Evolutionary conservation across 208 protist species (phyloP), one percentile per base, ranked within the genome.

Genomic region (Wallacemonas sp.): DNA sequence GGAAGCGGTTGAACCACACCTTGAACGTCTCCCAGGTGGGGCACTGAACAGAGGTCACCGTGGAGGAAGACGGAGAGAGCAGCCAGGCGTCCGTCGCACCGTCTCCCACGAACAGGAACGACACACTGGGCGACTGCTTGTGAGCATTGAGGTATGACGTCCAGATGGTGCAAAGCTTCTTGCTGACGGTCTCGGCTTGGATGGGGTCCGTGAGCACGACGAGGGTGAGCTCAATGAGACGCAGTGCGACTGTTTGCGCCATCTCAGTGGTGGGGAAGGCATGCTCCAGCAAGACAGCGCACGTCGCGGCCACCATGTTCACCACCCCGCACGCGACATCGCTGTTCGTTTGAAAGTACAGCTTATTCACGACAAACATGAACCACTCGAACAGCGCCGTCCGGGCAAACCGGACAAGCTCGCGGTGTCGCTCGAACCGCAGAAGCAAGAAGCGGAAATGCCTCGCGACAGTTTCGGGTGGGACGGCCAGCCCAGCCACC

Each of bases 371-470:
- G n/a, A 92, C 32, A 64, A 76, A 82, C 62, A 83, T 72, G 12
- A 85, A 61, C 83, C 87, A 93, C 60, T 90, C 83, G 46, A 84
- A 88, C 14, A 93, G 57, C 11, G 69, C 65, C 26, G 74, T 81
- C 23, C 70, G 74, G 6, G 65, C 39, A 23, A 39, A 61, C 52
- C 71, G 74, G 30, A 65, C 47, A 16, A 79, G 65, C 39, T 80
- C 71, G 21, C 29, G 48, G 24, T 76, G 65, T 5, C 61, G 27
- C 26, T 76, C 58, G 33, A 86, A 44, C 19, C 60, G 65, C 26
- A 43, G 30, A 2, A 87, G 70, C 1, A 87, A 52, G 41, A 76
- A 74, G 29, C 69, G 67, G 54, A 84, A 74, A 69, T 81, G 86
- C 30, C 43, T 39, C 8, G 72, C 67, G 16, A 90, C 17, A 3